Evolutionary conservation across 148 eudicot species (phyloP).

Genomic region (Persicaria maculosa): DNA sequence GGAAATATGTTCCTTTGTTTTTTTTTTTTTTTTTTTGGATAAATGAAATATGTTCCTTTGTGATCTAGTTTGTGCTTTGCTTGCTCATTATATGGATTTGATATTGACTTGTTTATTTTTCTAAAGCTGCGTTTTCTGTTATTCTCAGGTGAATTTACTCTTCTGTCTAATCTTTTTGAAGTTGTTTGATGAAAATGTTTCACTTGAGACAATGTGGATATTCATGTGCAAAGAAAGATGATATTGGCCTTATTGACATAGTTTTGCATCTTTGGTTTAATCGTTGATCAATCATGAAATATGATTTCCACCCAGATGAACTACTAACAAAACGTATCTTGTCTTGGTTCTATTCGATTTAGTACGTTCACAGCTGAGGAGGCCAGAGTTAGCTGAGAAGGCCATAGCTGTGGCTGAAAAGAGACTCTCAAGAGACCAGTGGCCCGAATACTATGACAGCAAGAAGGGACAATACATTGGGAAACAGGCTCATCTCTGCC

Average conservation of each 20-base stretch:
- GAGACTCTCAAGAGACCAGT: slow-evolving; percentile 57
- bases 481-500: slow-evolving; percentile 74
- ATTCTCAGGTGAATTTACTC: neutral
- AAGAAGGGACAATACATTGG: slow-evolving; percentile 63
- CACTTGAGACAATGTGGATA: neutral
- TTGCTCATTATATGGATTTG: neutral
- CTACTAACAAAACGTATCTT: neutral
- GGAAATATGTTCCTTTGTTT: too few species aligned
- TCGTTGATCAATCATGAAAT: neutral
- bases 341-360: slow-evolving; percentile 16
- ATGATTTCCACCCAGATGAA: neutral
- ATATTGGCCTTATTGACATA: neutral
- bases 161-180: neutral
- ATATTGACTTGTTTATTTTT: neutral
- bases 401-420: slow-evolving; percentile 69
- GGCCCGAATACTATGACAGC: slow-evolving; percentile 95
- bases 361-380: slow-evolving; percentile 90
- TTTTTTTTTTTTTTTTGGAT: too few species aligned
- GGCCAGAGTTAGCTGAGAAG: slow-evolving; percentile 64
- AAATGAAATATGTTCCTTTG: neutral
- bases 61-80: neutral
- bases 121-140: neutral
- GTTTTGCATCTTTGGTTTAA: neutral
- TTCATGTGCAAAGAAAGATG: neutral
- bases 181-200: neutral